These are phyloP conservation scores for Stemphylium beticola DNA, from an alignment of 2,329 filamentous ascomycete species.

Conservation along the genomic window DNA sequence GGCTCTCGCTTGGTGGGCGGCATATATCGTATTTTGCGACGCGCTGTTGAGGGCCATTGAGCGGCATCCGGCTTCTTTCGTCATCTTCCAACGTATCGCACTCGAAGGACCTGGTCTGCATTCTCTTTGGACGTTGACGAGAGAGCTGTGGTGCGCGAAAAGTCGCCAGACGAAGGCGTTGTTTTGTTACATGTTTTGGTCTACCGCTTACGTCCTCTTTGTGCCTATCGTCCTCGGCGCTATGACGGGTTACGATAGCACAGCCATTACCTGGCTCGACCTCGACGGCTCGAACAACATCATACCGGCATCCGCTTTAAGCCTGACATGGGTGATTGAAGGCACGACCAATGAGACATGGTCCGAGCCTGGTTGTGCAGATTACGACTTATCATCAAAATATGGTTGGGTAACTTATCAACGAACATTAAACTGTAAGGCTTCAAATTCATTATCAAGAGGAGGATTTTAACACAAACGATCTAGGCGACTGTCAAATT, in stretches of 20 bases:
- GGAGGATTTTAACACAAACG: background rate
- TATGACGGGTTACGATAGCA: conserved; percentile 48
- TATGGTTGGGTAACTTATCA: background rate
- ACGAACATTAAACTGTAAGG: background rate
- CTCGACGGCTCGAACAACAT: conserved; percentile 35
- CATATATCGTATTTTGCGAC: conserved; percentile 44
- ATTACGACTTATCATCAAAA: background rate
- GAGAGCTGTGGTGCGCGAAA: conserved; percentile 31
- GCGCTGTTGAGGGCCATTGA: conserved; percentile 45
- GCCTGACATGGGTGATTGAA: background rate
- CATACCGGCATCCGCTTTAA: conserved; percentile 28
- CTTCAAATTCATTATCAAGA: too few species aligned
- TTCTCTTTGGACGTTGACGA: conserved; percentile 32
- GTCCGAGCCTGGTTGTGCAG: conserved; percentile 14
- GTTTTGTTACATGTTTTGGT: conserved; percentile 42
- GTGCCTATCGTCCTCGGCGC: conserved; percentile 44
- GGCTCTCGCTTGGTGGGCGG: conserved; percentile 33
- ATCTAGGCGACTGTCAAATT: conserved; percentile 28
- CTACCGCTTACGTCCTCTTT: conserved; percentile 37
- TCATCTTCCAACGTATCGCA: conserved; percentile 43
- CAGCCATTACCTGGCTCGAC: conserved; percentile 34
- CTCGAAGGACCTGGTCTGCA: conserved; percentile 35
- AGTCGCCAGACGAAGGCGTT: conserved; percentile 30
- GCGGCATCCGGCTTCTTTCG: conserved; percentile 40
- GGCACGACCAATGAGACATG: conserved; percentile 24